These are phyloP conservation scores for Trichoderma gracile DNA, from an alignment of 2,329 filamentous ascomycete genomes.

Conservation along the genomic window DNA sequence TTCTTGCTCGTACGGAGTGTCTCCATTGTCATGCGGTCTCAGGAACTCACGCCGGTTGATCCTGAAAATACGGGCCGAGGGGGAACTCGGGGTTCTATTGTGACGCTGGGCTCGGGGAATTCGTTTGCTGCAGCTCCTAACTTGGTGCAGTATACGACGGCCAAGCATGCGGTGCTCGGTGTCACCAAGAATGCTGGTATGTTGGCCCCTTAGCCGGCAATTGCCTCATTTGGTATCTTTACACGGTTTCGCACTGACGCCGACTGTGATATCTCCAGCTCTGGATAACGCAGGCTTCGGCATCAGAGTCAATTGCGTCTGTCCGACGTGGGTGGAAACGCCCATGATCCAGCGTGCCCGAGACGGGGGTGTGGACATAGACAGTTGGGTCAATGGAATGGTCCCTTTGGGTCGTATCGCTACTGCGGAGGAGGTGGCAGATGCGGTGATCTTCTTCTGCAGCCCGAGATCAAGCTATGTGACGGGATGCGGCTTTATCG, in stretches of 20 bases:
- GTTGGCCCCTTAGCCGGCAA: neutral
- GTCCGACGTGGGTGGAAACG: conserved; percentile 30
- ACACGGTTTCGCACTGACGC: neutral
- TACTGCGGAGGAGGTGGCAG: conserved; percentile 63
- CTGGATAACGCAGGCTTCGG: conserved; percentile 25
- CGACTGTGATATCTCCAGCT: conserved; percentile 9
- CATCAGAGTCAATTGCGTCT: conserved; percentile 31
- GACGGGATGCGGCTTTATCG: conserved; percentile 21
- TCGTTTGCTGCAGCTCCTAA: conserved; percentile 28
- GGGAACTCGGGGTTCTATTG: conserved; percentile 27
- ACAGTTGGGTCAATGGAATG: conserved; percentile 12
- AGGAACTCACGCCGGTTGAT: conserved; percentile 18
- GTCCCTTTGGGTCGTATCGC: conserved; percentile 57
- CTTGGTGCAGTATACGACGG: conserved; percentile 25
- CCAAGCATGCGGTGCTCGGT: conserved; percentile 29
- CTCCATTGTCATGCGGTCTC: conserved; percentile 24
- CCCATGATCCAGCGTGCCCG: conserved; percentile 24
- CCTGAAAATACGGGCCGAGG: conserved; percentile 18
- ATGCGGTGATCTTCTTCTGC: conserved; percentile 67
- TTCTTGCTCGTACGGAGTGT: conserved; percentile 24
- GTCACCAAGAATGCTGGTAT: conserved; percentile 28
- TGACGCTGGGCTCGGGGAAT: conserved; percentile 26
- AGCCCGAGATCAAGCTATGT: conserved; percentile 28
- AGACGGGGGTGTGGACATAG: conserved; percentile 17
- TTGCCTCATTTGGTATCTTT: neutral